These are phyloP conservation scores for Metarhizium album DNA, from an alignment of 2,329 filamentous ascomycete species.

Conservation along the genomic window DNA sequence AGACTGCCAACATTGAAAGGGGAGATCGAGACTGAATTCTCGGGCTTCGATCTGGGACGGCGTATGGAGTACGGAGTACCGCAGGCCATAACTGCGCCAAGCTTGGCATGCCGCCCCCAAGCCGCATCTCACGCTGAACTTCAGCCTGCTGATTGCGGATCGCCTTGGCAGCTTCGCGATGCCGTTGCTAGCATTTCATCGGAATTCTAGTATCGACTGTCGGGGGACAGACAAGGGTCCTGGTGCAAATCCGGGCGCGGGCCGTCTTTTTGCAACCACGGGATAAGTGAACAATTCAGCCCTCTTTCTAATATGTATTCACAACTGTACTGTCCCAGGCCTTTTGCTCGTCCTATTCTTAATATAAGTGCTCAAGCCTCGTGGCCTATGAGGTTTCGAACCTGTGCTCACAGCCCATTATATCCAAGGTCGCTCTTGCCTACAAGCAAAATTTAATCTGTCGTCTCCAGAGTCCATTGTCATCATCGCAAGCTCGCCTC, in stretches of 20 bases:
- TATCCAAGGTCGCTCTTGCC: neutral
- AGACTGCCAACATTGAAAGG: no score
- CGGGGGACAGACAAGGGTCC: slow-evolving; percentile 24
- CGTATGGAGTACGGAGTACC: no score
- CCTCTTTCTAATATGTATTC: neutral
- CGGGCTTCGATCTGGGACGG: no score
- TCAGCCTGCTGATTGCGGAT: no score
- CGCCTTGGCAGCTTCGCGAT: no score
- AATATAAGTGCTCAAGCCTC: neutral
- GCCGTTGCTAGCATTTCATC: slow-evolving; percentile 27
- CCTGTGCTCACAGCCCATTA: neutral
- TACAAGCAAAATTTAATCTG: neutral
- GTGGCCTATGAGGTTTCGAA: neutral
- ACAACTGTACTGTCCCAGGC: neutral
- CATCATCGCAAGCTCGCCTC: neutral
- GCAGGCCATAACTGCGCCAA: no score
- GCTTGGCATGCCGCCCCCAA: no score
- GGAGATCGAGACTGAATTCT: no score
- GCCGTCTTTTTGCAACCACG: slow-evolving; percentile 11
- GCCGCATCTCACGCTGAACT: no score
- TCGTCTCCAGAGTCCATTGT: neutral
- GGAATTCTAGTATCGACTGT: slow-evolving; percentile 22
- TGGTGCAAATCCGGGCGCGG: slow-evolving; percentile 26
- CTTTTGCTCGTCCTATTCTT: neutral
- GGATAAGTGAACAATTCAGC: neutral